Evolutionary conservation across 768 basidiomycete species (phyloP).

Genomic region (Leucocoprinus birnbaumii): DNA sequence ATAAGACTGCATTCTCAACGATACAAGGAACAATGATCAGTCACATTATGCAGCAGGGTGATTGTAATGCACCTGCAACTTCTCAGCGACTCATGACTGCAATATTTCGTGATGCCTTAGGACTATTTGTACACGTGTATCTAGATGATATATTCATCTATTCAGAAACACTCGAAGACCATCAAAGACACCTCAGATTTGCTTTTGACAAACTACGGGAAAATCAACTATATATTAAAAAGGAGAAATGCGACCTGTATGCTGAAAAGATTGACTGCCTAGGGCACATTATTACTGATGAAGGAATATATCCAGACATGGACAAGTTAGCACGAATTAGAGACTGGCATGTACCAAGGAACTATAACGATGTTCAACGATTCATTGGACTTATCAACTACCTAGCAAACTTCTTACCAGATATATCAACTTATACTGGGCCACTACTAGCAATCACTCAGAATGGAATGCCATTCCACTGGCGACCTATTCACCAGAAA

Average conservation of each 20-base stretch:
- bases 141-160: constrained; percentile 43
- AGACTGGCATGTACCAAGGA: constrained; percentile 29
- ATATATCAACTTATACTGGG: constrained; percentile 27
- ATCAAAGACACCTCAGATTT: constrained; percentile 11
- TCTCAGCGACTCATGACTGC: constrained; percentile 42
- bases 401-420: constrained; percentile 31
- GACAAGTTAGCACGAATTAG: constrained; percentile 32
- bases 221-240: no score
- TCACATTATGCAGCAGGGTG: constrained; percentile 38
- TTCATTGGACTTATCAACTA: constrained; percentile 41
- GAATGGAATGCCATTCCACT: constrained; percentile 24
- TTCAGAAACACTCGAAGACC: constrained; percentile 32
- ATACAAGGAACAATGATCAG: constrained; percentile 33
- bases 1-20: constrained; percentile 23
- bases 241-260: constrained; percentile 21
- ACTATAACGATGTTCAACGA: constrained; percentile 31
- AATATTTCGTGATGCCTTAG: constrained; percentile 36
- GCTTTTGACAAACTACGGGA: no score
- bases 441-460: constrained; percentile 25
- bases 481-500: background rate
- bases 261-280: constrained; percentile 29
- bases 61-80: constrained; percentile 42
- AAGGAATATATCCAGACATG: constrained; percentile 30
- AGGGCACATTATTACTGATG: constrained; percentile 36
- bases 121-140: constrained; percentile 37